A percentile compares a stretch with the other conserved stretches of the same genome.
phyloP scores from a whole-genome alignment of 176 grass and related monocot species.

The Zoysia pacifica region DNA sequence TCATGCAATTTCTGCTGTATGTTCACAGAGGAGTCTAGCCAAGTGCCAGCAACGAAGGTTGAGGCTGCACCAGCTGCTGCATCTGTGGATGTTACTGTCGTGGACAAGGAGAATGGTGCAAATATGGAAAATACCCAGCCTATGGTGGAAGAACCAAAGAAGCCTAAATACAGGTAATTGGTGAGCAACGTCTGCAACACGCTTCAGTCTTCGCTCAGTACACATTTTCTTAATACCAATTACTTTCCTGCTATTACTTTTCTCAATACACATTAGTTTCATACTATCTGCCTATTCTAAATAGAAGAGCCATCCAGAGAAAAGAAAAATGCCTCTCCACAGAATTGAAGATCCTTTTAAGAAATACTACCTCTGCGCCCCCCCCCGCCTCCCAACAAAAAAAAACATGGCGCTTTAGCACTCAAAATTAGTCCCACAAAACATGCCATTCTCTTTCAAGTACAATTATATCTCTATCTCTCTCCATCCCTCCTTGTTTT shows the following conservation, averaged over 20 bases:
- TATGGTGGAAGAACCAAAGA: constrained; percentile 56
- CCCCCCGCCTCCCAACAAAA: no score
- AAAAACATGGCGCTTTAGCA: no score
- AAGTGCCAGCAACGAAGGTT: constrained; percentile 43
- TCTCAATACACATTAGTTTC: background rate
- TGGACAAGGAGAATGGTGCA: constrained; percentile 27
- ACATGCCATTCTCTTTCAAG: no score
- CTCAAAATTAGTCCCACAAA: no score
- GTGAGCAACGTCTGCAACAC: background rate
- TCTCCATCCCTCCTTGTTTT: no score
- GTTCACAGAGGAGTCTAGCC: constrained; percentile 53
- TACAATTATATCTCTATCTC: no score
- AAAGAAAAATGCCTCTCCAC: background rate
- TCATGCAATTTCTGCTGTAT: background rate
- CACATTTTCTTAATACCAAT: background rate
- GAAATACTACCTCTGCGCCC: no score
- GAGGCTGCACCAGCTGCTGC: constrained; percentile 3
- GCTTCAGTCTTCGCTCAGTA: background rate
- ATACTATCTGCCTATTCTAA: background rate
- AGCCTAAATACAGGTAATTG: constrained; percentile 74
- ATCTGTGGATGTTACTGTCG: constrained; percentile 31
- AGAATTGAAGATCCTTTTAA: no score
- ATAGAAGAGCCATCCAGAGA: no score
- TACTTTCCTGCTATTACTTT: no score
- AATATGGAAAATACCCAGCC: constrained; percentile 38